phyloP scores from a whole-genome alignment of 495 filamentous ascomycete species.

The Hypoxylon perforatum region DNA sequence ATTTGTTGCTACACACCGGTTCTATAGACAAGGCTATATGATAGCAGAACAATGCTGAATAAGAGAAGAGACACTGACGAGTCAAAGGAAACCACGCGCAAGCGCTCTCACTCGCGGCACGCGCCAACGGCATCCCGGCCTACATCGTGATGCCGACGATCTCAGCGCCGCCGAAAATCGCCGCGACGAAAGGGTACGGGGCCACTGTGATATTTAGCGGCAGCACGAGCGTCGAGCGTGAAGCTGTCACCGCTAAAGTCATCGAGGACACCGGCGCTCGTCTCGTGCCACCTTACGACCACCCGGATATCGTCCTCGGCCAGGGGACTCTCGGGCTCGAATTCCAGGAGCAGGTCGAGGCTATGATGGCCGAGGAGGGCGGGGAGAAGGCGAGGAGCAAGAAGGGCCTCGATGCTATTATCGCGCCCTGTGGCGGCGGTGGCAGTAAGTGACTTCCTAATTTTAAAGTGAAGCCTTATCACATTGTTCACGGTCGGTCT shows the following conservation, averaged over 20 bases:
- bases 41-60: too few species aligned
- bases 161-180: conserved; percentile 85
- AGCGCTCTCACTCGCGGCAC: conserved; percentile 89
- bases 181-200: conserved; percentile 79
- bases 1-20: too few species aligned
- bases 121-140: conserved; percentile 67
- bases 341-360: conserved; percentile 74
- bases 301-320: conserved; percentile 89
- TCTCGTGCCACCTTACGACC: conserved; percentile 89
- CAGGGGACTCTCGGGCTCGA: conserved; percentile 93
- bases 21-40: too few species aligned
- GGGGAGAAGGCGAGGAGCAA: conserved; percentile 12
- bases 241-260: conserved; percentile 76
- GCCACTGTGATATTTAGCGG: conserved; percentile 86
- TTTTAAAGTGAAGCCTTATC: not conserved
- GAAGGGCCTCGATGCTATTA: conserved; percentile 74
- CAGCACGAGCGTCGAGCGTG: conserved; percentile 80
- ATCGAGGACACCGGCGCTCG: conserved; percentile 75
- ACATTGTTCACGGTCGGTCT: too few species aligned
- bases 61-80: conserved; percentile 13
- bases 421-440: conserved; percentile 89
- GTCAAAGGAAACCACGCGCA: conserved; percentile 89
- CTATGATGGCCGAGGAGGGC: conserved; percentile 16
- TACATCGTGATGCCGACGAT: conserved; percentile 93
- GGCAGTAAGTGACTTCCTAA: conserved; percentile 55